Conservation (phyloP, 495 filamentous ascomycete species). For the Penicillium ochrochloron region DNA sequence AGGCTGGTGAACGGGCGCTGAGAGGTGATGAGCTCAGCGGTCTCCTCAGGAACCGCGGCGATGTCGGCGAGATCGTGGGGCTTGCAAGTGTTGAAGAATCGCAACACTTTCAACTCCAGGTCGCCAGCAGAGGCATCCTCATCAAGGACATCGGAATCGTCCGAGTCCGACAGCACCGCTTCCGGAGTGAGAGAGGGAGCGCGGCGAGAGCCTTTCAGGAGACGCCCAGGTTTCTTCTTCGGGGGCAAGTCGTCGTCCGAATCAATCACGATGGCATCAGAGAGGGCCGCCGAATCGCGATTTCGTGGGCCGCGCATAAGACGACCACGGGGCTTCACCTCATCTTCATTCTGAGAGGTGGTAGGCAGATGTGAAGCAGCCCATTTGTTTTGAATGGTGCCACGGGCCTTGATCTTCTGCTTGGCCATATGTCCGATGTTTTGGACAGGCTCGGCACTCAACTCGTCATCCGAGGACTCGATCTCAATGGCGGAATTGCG, state of each 20-base stretch:
- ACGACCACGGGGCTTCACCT: slow-evolving; percentile 43
- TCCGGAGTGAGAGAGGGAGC: slow-evolving; percentile 52
- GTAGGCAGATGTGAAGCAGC: slow-evolving; percentile 47
- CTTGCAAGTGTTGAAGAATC: slow-evolving; percentile 82
- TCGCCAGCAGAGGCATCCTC: slow-evolving; percentile 43
- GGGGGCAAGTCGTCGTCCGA: slow-evolving; percentile 34
- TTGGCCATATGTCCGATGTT: slow-evolving; percentile 44
- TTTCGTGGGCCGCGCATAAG: slow-evolving; percentile 46
- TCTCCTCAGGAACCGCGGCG: slow-evolving; percentile 67
- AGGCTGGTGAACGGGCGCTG: slow-evolving; percentile 71
- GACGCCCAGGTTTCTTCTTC: slow-evolving; percentile 51
- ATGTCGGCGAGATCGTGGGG: slow-evolving; percentile 76
- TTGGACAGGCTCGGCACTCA: slow-evolving; percentile 30
- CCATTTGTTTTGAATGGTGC: slow-evolving; percentile 66
- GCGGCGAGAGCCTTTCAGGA: slow-evolving; percentile 62
- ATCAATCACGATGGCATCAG: slow-evolving; percentile 26
- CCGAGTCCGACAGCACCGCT: slow-evolving; percentile 48
- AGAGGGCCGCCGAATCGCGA: slow-evolving; percentile 29
- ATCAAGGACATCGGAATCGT: slow-evolving; percentile 61
- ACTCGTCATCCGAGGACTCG: slow-evolving; percentile 48
- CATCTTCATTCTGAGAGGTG: slow-evolving; percentile 24
- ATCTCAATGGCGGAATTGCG: slow-evolving; percentile 16
- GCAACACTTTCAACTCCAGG: slow-evolving; percentile 64
- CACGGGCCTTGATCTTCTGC: slow-evolving; percentile 62
- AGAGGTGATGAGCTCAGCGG: slow-evolving; percentile 66